Evolutionary conservation across 306 rosid genomes (phyloP), one percentile per base, ranked within the genome.

Genomic region (Quillaja saponaria): DNA sequence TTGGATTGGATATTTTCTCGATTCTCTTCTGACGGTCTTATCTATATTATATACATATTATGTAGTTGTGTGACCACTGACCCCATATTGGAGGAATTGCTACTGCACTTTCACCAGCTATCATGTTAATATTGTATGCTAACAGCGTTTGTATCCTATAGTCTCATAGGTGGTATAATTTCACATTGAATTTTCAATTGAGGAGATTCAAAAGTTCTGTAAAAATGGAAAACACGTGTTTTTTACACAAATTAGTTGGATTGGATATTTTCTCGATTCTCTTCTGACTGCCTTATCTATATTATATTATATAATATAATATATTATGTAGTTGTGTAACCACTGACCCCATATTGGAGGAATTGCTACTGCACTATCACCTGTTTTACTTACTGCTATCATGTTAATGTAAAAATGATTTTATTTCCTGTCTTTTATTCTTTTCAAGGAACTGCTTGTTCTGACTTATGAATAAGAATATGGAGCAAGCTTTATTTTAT

Each of bases 91-190:
- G 31, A 25, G 4, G 31, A 25, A 25, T 25, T 25, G n/a, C n/a
- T n/a, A n/a, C n/a, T n/a, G n/a, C n/a, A n/a, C n/a, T n/a, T n/a
- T n/a, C n/a, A n/a, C n/a, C n/a, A n/a, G n/a, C n/a, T n/a, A n/a
- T n/a, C n/a, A n/a, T n/a, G n/a, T 67, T 20, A 76, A 61, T 67
- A 55, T 68, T 67, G 67, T 64, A 73, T 67, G 74, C 76, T 76
- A 67, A 75, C 80, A 69, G 69, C 55, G 55, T 71, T 66, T 84
- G 84, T 77, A 85, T 71, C 75, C 66, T 63, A 55, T 62, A 64
- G 69, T 39, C 53, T 7, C 63, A 64, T 64, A 72, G 56, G 53
- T 46, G 75, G 56, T 25, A 39, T 31, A 45, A 52, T 69, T 56
- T 69, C 75, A 71, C 65, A 16, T 65, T 34, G 50, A 35, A 55